Base-by-base conservation (phyloP, 345 rosid genomes). In the Gossypium thurberi region DNA sequence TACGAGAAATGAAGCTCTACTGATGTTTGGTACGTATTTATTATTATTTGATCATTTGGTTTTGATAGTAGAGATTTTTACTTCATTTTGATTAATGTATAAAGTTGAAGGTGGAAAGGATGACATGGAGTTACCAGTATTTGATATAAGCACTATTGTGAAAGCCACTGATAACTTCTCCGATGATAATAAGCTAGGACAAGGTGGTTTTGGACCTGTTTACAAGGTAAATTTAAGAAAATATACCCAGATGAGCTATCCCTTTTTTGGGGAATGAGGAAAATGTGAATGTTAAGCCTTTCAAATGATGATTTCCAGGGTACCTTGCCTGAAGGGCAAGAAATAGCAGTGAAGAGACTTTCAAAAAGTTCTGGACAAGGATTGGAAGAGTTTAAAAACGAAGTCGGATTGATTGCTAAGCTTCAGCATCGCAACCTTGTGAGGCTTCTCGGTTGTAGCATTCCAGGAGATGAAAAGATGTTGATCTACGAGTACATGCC, bases 151-250 rank as follows among this genome's bases (percentile, higher is more conserved):
- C 8, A 71, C 76, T 0, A 74, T 85, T 42, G 63, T 28, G 37
- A 40, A 62, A 20, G 84, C 84, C 2, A 81, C 87, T 1, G 17
- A 77, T 17, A 74, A 73, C 21, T 84, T 84, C 47, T 75, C 80
- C 8, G 4, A 2, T 0, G 23, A 40, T 28, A 81, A 75, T 40
- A 79, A 75, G 75, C 71, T 84, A 12, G 87, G 87, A 40, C 76
- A 77, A 60, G 84, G 83, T 40, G 87, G 87, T 21, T 84, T 79
- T 62, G 87, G 84, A 65, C 78, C 80, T 18, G 84, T 84, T 23
- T 81, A 74, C 68, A 83, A 80, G 86, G 86, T 80, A 72, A 68
- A 44, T 26, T 69, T 23, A 40, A 33, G 15, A n/a, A 42, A 40
- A 37, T 3, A 12, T 62, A 17, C 44, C 21, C 6, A 1, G 6